Percentiles rank a stretch among this genome's conserved stretches.
Evolutionary conservation across 1,139 yeast genomes (phyloP).

Genomic region (Geotrichum candidum): DNA sequence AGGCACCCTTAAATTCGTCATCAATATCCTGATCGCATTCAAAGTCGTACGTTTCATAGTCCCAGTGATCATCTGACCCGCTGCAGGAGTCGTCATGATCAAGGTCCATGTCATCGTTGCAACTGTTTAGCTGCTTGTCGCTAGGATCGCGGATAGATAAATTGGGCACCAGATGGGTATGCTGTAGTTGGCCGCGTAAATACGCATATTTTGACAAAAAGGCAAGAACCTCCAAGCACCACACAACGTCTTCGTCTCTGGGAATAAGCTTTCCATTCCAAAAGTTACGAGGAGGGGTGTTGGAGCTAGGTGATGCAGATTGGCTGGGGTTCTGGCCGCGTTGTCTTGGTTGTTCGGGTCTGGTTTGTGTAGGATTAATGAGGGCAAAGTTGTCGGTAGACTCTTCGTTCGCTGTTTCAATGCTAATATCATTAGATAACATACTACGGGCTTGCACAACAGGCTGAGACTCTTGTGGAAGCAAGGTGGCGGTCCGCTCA

Average conservation of each 20-base stretch:
- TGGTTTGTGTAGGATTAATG: not conserved
- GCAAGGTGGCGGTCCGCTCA: not conserved
- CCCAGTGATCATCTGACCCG: conserved; percentile 34
- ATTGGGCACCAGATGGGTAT: conserved; percentile 53
- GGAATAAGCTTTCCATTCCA: conserved; percentile 76
- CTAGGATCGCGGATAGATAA: conserved; percentile 34
- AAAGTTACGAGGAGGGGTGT: conserved; percentile 44
- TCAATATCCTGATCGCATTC: conserved; percentile 42
- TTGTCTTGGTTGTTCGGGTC: conserved; percentile 11
- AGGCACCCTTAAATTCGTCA: conserved; percentile 41
- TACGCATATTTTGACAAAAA: conserved; percentile 88
- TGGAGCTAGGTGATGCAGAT: conserved; percentile 8
- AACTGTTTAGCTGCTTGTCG: conserved; percentile 15
- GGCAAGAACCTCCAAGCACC: conserved; percentile 89
- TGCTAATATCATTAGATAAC: conserved; percentile 3
- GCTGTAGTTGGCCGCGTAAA: conserved; percentile 66
- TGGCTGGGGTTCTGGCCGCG: conserved; percentile 9
- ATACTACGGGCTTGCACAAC: conserved; percentile 2
- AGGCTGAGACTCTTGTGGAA: conserved; percentile 1
- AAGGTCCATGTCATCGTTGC: conserved; percentile 23
- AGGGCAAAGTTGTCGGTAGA: not conserved
- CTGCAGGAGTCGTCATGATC: conserved; percentile 17
- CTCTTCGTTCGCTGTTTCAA: conserved; percentile 5
- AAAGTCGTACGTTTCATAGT: conserved; percentile 55
- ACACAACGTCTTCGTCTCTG: conserved; percentile 84